These are phyloP conservation scores for Epichloe sibirici DNA, from an alignment of 2,329 filamentous ascomycete species.

Conservation along the genomic window DNA sequence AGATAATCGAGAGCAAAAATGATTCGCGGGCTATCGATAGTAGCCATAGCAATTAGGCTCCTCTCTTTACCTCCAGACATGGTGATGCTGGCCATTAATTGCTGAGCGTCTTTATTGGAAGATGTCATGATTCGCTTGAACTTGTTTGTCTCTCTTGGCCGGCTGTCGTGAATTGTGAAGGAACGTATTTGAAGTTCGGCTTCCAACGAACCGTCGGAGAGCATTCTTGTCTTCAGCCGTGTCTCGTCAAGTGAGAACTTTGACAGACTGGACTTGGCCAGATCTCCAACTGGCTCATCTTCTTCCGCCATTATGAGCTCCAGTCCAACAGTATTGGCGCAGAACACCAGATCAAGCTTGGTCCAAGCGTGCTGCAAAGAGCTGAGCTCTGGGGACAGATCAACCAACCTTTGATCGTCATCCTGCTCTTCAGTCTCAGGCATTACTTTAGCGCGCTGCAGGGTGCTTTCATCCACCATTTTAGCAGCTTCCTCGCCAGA, in stretches of 20 bases:
- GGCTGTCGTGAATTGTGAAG: constrained; percentile 87
- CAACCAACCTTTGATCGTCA: constrained; percentile 31
- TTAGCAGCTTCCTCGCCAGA: constrained; percentile 62
- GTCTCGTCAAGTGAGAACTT: constrained; percentile 92
- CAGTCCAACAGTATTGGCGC: constrained; percentile 73
- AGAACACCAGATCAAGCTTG: constrained; percentile 84
- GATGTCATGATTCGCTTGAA: constrained; percentile 98
- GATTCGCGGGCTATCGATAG: constrained; percentile 84
- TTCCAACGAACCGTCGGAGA: constrained; percentile 83
- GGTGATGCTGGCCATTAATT: constrained; percentile 95
- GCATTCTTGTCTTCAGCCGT: constrained; percentile 80
- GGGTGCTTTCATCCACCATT: constrained; percentile 51
- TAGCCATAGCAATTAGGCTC: constrained; percentile 79
- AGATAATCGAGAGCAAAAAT: constrained; percentile 95
- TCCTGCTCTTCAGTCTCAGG: constrained; percentile 18
- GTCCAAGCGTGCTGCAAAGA: constrained; percentile 68
- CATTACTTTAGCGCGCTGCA: constrained; percentile 34
- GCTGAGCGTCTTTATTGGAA: constrained; percentile 87
- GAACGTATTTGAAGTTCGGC: constrained; percentile 88
- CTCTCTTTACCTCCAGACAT: constrained; percentile 77
- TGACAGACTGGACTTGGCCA: constrained; percentile 72
- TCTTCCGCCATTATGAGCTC: constrained; percentile 73
- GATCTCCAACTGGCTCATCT: constrained; percentile 63
- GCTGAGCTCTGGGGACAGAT: constrained; percentile 59
- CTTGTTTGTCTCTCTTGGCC: constrained; percentile 82